phyloP scores from a whole-genome alignment of 176 grass and related monocot genomes.

The Zoysia japonica region DNA sequence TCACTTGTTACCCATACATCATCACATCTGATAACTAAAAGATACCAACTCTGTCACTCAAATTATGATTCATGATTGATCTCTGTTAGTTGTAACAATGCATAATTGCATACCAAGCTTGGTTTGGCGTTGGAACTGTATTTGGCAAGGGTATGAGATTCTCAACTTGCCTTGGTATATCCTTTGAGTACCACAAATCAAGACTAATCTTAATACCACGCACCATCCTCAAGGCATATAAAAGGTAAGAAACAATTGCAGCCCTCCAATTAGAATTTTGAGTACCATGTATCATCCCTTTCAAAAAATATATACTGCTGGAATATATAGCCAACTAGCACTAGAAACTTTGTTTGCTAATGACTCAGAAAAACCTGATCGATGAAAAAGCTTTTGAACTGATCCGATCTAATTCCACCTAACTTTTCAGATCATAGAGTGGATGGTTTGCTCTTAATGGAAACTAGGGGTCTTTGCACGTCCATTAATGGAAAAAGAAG shows the following conservation, averaged over 20 bases:
- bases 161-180: neutral
- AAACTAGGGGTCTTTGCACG: neutral
- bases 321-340: neutral
- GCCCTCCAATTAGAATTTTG: neutral
- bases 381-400: conserved; percentile 22
- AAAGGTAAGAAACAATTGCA: neutral
- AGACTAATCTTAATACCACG: neutral
- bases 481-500: neutral
- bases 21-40: neutral
- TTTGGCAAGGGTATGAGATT: neutral
- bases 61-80: neutral
- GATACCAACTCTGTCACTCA: conserved; percentile 12
- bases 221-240: neutral
- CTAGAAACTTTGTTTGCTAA: neutral
- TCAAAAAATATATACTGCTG: neutral
- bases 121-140: neutral
- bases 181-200: neutral
- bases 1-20: neutral
- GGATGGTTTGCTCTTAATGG: neutral
- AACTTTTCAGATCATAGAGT: neutral
- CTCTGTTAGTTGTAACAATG: neutral
- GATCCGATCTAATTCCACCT: conserved; percentile 4
- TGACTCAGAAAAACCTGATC: neutral
- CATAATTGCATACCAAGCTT: neutral
- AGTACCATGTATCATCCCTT: neutral